These are phyloP conservation scores for Catharanthus roseus DNA, from an alignment of 257 asterid genomes.

Conservation along the genomic window DNA sequence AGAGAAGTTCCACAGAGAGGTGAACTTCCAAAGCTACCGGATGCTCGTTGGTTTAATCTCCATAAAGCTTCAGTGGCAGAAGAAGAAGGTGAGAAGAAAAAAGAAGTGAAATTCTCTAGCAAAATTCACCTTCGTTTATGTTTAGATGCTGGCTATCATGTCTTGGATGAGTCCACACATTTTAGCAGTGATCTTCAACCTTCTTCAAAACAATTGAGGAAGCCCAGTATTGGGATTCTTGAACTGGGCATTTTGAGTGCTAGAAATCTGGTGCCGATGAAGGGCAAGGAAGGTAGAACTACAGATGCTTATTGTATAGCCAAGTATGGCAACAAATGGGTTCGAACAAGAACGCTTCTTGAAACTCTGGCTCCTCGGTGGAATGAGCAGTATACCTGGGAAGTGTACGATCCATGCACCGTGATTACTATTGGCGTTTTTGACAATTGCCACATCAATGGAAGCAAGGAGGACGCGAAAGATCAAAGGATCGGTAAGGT, in stretches of 20 bases:
- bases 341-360: conserved; percentile 78
- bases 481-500: conserved; percentile 90
- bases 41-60: conserved; percentile 63
- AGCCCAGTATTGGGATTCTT: conserved; percentile 69
- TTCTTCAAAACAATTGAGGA: conserved; percentile 58
- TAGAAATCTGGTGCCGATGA: conserved; percentile 64
- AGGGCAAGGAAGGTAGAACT: conserved; percentile 60
- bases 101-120: conserved; percentile 77
- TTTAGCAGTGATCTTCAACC: conserved; percentile 86
- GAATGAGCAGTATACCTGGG: conserved; percentile 99
- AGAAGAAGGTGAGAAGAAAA: conserved; percentile 52
- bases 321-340: conserved; percentile 95
- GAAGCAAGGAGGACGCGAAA: conserved; percentile 45
- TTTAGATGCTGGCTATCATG: conserved; percentile 82
- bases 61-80: conserved; percentile 43
- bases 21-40: conserved; percentile 51
- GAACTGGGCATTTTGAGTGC: conserved; percentile 86
- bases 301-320: conserved; percentile 95
- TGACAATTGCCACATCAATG: conserved; percentile 71
- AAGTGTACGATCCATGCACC: conserved; percentile 77
- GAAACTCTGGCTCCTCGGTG: conserved; percentile 67
- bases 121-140: conserved; percentile 58
- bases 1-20: conserved; percentile 42
- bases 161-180: conserved; percentile 77
- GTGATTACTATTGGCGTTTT: conserved; percentile 84